Base-by-base conservation (phyloP, 306 rosid genomes). In the Clitoria ternatea region DNA sequence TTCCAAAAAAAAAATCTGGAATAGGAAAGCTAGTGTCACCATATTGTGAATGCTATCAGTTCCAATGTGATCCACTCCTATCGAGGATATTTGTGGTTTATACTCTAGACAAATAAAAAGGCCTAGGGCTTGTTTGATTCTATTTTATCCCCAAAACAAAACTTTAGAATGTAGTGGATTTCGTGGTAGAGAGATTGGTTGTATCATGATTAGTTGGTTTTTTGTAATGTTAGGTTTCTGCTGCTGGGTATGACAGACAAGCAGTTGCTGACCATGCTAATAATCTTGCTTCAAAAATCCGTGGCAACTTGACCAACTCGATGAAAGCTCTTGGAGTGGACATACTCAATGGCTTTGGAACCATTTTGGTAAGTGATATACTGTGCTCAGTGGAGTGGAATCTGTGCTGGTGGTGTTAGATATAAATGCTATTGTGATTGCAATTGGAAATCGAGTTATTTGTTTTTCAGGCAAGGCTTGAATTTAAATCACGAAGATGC, bases 261-360 rank as follows among this genome's bases (percentile, higher is more conserved):
- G 94, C 87, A 66, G 95, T 90, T n/a, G 97, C 97, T 30, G 92
- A 90, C 70, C 97, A 90, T 77, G 97, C 97, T 23, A 88, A 86
- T 70, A 90, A 90, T 74, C 97, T 90, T 54, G 97, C 97, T 64
- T 53, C 90, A 3, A 88, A 90, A 84, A 90, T 90, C 33, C 92
- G 97, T 22, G 61, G 64, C 53, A 86, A 83, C 62, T 81, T 90
- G 85, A 90, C 92, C 69, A 90, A 86, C 70, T 90, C 95, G 27
- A 72, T 90, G 80, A 90, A 86, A 74, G 90, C 95, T 45, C 84
- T 90, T 61, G 95, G 97, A 70, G 97, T 90, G 66, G 97, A 90
- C 66, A 86, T 90, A 71, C 72, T 90, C 53, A 84, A 88, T 32
- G 97, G 97, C 70, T 79, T 88, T 61, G 97, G 95, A 73, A 77